Percentiles rank a stretch among this genome's conserved stretches.
Evolutionary conservation across 176 grass and related monocot species (phyloP).

Genomic region (Oryza nivara): DNA sequence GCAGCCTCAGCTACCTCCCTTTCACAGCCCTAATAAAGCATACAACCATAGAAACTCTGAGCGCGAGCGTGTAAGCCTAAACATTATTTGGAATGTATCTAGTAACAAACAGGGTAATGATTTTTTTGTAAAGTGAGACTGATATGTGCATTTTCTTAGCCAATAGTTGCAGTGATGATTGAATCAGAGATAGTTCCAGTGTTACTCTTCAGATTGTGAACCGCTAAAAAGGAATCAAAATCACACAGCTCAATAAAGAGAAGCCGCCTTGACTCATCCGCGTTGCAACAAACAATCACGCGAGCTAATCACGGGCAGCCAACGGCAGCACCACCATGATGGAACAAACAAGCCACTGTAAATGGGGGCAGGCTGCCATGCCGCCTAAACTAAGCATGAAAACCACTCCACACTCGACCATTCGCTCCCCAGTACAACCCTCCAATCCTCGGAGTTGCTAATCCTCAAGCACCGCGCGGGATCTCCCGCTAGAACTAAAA

Average conservation of each 20-base stretch:
- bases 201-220: neutral
- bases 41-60: neutral
- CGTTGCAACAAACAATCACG: neutral
- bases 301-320: neutral
- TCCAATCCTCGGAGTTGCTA: too few species aligned
- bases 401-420: too few species aligned
- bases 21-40: conserved; percentile 66
- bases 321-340: too few species aligned
- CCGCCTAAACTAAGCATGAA: neutral
- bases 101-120: too few species aligned
- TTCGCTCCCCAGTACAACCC: too few species aligned
- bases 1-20: conserved; percentile 62
- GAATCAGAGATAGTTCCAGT: neutral
- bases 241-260: neutral
- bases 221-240: neutral
- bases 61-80: too few species aligned
- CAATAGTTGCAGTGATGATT: neutral
- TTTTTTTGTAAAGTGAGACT: neutral
- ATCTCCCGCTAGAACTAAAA: neutral
- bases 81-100: too few species aligned
- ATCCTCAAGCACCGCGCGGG: too few species aligned
- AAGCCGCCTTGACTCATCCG: neutral
- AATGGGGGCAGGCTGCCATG: neutral
- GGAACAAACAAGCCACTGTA: neutral
- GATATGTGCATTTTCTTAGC: neutral